Conservation (phyloP, 2,329 filamentous ascomycete species). For the Penicillium sp. region DNA sequence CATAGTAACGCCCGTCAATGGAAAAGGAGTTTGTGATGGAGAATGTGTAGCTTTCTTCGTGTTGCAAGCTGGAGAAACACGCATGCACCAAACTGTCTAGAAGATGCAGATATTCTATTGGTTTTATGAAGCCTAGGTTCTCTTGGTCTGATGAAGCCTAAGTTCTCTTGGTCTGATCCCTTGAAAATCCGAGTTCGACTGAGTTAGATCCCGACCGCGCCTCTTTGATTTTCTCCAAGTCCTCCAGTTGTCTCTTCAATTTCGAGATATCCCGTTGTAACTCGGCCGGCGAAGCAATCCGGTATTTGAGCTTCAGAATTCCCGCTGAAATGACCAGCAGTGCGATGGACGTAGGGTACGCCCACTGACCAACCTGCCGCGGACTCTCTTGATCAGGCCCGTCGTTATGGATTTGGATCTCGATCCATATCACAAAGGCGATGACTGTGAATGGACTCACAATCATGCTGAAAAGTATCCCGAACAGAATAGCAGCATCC, state of each 20-base stretch:
- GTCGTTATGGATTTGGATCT: constrained; percentile 33
- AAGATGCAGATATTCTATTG: not conserved
- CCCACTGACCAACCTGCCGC: constrained; percentile 36
- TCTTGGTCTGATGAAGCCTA: not conserved
- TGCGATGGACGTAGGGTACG: constrained; percentile 27
- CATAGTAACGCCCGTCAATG: too few relatives aligned
- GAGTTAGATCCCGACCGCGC: not conserved
- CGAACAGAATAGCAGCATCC: constrained; percentile 19
- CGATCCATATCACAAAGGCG: constrained; percentile 36
- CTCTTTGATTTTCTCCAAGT: constrained; percentile 14
- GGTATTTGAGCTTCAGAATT: constrained; percentile 29
- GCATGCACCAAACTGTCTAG: not conserved
- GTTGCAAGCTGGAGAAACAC: not conserved
- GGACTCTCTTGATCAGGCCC: constrained; percentile 30
- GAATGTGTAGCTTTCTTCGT: too few relatives aligned
- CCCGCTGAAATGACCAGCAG: constrained; percentile 31
- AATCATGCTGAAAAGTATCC: constrained; percentile 30
- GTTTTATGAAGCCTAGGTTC: not conserved
- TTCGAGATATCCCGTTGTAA: constrained; percentile 31
- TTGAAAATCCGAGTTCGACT: not conserved
- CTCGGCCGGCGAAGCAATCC: constrained; percentile 28
- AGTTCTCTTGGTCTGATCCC: not conserved
- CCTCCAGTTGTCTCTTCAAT: constrained; percentile 16
- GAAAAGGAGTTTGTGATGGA: too few relatives aligned
- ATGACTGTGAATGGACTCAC: constrained; percentile 32